phyloP scores from a whole-genome alignment of 257 asterid species.

The Cinchona pubescens region DNA sequence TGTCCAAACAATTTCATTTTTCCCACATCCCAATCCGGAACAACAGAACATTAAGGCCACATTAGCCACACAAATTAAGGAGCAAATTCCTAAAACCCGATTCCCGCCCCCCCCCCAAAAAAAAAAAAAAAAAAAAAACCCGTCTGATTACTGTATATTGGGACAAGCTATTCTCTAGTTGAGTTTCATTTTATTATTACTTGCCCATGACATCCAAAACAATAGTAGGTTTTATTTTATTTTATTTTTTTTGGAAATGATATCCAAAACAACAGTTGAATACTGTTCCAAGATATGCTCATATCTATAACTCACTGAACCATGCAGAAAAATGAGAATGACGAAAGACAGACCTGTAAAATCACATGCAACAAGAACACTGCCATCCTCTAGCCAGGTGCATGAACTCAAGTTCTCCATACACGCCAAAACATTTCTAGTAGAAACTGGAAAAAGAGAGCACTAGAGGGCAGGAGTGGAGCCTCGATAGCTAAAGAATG shows the following conservation, averaged over 20 bases:
- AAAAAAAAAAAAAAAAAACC: no score
- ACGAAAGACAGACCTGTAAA: constrained; percentile 10
- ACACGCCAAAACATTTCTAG: constrained; percentile 1
- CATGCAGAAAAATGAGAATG: constrained; percentile 5
- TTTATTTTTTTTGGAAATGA: no score
- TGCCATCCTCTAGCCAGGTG: not conserved
- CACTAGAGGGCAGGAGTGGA: not conserved
- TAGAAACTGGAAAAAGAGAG: not conserved
- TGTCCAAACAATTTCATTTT: not conserved
- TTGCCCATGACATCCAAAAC: not conserved
- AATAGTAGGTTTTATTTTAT: no score
- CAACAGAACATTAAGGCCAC: no score
- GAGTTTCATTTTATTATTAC: not conserved
- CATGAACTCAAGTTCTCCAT: constrained; percentile 10
- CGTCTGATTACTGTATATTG: no score
- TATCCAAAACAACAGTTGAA: not conserved
- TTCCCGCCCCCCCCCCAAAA: no score
- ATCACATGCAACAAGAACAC: constrained; percentile 13
- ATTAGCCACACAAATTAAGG: no score
- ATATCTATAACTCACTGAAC: not conserved
- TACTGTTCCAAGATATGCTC: not conserved
- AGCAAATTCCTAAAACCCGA: no score
- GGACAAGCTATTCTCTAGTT: no score
- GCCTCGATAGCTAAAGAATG: constrained; percentile 3
- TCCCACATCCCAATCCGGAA: not conserved